Conservation (phyloP, 2,329 filamentous ascomycete species). For the Trichoderma gracile region DNA sequence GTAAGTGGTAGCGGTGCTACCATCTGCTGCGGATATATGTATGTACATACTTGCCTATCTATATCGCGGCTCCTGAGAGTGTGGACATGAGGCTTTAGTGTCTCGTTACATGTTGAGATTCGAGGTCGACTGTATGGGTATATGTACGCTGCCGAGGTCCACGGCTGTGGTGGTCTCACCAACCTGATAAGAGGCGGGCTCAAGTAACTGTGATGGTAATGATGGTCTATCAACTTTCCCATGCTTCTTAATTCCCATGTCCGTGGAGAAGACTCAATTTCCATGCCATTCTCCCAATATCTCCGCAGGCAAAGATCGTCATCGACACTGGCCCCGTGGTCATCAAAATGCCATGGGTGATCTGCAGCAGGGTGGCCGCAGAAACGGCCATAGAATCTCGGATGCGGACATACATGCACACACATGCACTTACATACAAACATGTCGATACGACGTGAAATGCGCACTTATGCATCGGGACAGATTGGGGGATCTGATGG, state of each 20-base stretch:
- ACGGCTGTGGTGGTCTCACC: neutral
- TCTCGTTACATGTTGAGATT: neutral
- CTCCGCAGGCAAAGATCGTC: slow-evolving; percentile 16
- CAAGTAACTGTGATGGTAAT: neutral
- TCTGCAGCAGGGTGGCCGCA: slow-evolving; percentile 25
- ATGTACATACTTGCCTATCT: too few species aligned
- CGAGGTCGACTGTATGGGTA: neutral
- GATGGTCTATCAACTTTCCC: neutral
- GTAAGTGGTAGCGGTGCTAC: slow-evolving; percentile 3
- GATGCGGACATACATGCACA: neutral
- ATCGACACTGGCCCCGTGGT: slow-evolving; percentile 18
- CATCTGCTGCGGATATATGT: too few species aligned
- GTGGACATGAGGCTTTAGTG: neutral
- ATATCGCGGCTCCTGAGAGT: slow-evolving; percentile 4
- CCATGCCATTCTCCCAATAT: neutral
- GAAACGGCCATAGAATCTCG: slow-evolving; percentile 6
- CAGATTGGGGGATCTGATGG: neutral
- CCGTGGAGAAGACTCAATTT: neutral
- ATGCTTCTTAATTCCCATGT: neutral
- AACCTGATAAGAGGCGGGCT: neutral
- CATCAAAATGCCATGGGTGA: slow-evolving; percentile 18
- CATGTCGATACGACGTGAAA: neutral
- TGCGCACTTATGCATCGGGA: slow-evolving; percentile 7
- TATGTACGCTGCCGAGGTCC: neutral
- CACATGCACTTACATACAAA: neutral